A percentile compares a stretch with the other conserved stretches of the same genome.
phyloP scores from a whole-genome alignment of 176 grass and related monocot genomes.

The Rhynchospora pubera region DNA sequence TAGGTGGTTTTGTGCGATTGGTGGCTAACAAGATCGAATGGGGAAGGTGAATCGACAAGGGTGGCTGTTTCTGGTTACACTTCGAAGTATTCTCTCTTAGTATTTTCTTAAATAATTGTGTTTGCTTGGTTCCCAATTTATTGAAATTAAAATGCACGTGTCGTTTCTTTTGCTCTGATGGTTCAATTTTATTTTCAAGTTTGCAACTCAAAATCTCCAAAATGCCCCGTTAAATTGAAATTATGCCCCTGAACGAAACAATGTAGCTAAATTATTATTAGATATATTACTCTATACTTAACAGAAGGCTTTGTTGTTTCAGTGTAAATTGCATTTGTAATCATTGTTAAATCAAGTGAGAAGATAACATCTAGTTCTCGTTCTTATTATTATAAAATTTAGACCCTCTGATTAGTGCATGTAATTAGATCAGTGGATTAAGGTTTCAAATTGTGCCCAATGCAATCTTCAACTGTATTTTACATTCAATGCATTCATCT shows the following conservation, averaged over 20 bases:
- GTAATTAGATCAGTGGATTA: background rate
- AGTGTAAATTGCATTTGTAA: background rate
- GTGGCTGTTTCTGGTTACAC: background rate
- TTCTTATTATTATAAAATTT: background rate
- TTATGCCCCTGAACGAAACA: background rate
- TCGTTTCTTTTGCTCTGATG: background rate
- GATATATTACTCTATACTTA: background rate
- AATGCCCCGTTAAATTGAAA: background rate
- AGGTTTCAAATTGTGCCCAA: background rate
- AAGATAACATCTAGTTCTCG: background rate
- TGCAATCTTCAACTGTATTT: background rate
- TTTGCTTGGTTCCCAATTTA: background rate
- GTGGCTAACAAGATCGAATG: background rate
- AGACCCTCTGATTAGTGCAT: background rate
- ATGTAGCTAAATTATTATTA: background rate
- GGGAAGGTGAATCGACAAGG: background rate
- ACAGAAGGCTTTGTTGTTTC: background rate
- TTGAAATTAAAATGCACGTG: background rate
- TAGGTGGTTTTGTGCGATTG: conserved; percentile 12
- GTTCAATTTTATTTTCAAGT: background rate
- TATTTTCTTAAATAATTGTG: background rate
- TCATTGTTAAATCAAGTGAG: background rate
- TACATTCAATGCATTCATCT: background rate
- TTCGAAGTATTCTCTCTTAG: background rate
- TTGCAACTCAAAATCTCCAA: background rate